Evolutionary conservation across 768 basidiomycete species (phyloP).

Genomic region (Tulasnella sp.): DNA sequence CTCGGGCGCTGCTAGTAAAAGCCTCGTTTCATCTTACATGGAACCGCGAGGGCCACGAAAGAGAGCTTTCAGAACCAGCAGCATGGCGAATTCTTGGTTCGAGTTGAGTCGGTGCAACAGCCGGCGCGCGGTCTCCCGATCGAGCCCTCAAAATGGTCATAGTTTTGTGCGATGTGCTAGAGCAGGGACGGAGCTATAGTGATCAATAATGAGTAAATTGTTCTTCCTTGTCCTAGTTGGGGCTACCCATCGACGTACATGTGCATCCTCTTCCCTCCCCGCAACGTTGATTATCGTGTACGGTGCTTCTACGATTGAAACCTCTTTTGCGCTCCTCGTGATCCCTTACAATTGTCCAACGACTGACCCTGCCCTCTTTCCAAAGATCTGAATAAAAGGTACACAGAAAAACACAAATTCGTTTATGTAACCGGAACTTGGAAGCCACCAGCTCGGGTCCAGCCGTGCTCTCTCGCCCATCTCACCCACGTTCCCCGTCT

Average conservation of each 20-base stretch:
- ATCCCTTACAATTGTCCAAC: neutral
- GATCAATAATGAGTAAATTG: conserved; percentile 62
- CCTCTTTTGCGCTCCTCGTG: neutral
- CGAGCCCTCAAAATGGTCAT: conserved; percentile 66
- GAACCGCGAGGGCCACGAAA: too few relatives aligned
- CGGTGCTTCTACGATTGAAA: neutral
- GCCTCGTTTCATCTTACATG: too few relatives aligned
- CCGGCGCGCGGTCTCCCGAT: conserved; percentile 63
- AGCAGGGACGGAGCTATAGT: conserved; percentile 65
- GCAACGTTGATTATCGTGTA: neutral
- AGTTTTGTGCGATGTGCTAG: conserved; percentile 91
- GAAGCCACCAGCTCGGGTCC: conserved; percentile 92
- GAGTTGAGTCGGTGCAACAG: conserved; percentile 82
- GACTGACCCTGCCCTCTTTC: neutral
- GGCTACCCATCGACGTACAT: too few relatives aligned
- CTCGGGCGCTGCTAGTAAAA: too few relatives aligned
- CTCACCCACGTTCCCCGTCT: neutral
- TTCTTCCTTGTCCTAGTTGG: neutral
- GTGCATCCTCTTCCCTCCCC: neutral
- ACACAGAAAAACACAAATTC: conserved; percentile 53
- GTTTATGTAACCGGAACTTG: conserved; percentile 80
- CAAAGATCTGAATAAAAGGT: conserved; percentile 61
- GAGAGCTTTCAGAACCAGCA: too few relatives aligned
- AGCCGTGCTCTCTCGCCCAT: conserved; percentile 28
- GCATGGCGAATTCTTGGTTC: conserved; percentile 57